Base-by-base conservation (phyloP, 345 rosid genomes). In the Euclidium syriacum region DNA sequence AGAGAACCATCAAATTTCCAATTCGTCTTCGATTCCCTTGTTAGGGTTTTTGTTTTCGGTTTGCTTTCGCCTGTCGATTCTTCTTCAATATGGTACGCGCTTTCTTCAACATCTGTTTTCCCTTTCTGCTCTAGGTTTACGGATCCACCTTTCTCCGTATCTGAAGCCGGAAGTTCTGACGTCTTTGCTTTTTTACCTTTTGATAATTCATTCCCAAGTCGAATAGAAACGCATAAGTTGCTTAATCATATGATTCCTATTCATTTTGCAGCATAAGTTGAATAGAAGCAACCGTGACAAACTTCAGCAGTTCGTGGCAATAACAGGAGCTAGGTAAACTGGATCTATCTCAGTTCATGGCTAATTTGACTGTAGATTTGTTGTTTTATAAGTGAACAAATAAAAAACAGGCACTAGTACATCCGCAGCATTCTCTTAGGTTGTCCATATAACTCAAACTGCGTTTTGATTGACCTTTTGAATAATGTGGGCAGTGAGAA, bases 271-370 rank as follows among this genome's bases (percentile, higher is more conserved):
- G 98, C 82, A 91, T 75, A 91, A 91, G 77, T 59, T 88, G 75
- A 81, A 75, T 41, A 86, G 95, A 79, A 81, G 82, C 60, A 75
- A 86, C 77, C 95, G 98, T 2, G 98, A 91, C 65, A 91, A 88
- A 68, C 75, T 91, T 67, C 95, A 85, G 77, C 98, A 91, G 82
- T 88, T 91, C 75, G 77, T 86, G 68, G 68, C 79, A 2, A 86
- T 91, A 51, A 91, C 98, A 6, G 98, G 96, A 61, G 82, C 92
- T 50, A 86, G 92, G 98, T 86, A 80, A n/a, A 55, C 8, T 19
- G 46, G 34, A 27, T 58, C 62, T 49, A 10, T 68, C 59, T 43
- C 10, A 6, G 3, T 19, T 39, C 52, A 3, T 42, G 19, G 10
- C 14, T 44, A 47, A 1, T 32, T 35, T 35, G n/a, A 33, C 48